phyloP scores from a whole-genome alignment of 768 basidiomycete genomes.

The Fibroporia radiculosa region DNA sequence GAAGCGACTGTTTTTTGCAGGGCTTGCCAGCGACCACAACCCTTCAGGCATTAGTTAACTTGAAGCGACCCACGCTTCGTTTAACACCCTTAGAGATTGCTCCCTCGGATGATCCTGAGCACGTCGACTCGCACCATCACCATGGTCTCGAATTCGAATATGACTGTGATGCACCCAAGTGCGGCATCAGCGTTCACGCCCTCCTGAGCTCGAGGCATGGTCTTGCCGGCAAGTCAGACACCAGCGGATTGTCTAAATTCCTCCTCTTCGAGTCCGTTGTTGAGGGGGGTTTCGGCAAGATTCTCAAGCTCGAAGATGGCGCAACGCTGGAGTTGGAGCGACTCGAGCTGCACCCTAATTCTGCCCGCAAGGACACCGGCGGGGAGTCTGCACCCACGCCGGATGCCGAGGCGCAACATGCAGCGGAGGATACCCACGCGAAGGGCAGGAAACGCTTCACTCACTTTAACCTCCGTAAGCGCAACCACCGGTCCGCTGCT shows the following conservation, averaged over 20 bases:
- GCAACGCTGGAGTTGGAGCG: constrained; percentile 74
- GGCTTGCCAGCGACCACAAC: constrained; percentile 83
- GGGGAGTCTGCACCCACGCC: constrained; percentile 10
- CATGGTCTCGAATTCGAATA: constrained; percentile 88
- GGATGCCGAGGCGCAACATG: constrained; percentile 6
- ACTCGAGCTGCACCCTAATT: constrained; percentile 40
- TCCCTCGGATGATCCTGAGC: constrained; percentile 35
- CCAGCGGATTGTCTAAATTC: constrained; percentile 31
- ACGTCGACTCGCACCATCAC: constrained; percentile 45
- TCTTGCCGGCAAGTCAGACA: constrained; percentile 30
- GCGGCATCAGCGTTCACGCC: constrained; percentile 72
- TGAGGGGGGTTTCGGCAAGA: constrained; percentile 77
- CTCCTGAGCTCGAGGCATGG: constrained; percentile 60
- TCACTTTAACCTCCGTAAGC: constrained; percentile 60
- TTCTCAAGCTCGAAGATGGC: constrained; percentile 68
- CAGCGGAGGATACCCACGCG: constrained; percentile 17
- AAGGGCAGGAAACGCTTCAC: constrained; percentile 45
- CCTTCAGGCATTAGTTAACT: constrained; percentile 88
- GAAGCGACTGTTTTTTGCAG: constrained; percentile 27
- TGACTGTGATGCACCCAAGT: constrained; percentile 85
- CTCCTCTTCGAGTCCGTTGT: constrained; percentile 58
- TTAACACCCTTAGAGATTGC: constrained; percentile 53
- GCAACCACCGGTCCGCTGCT: constrained; percentile 40
- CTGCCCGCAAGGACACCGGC: constrained; percentile 7
- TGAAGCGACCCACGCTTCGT: constrained; percentile 83